Conservation (phyloP, 176 grass and related monocot species). For the Themeda triandra region DNA sequence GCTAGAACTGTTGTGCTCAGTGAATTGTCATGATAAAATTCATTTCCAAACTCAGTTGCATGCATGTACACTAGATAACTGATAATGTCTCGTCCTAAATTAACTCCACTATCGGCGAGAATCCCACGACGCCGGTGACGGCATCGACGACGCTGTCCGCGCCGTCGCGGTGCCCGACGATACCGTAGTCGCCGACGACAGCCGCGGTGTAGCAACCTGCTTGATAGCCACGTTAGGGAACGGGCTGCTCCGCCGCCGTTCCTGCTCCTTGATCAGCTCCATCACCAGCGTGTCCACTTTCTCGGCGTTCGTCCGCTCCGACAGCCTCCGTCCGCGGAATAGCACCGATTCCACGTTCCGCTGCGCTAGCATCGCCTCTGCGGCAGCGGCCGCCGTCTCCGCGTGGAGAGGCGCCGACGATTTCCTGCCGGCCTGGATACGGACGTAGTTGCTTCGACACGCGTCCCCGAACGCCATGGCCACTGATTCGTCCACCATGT, state of each 20-base stretch:
- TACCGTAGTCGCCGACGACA: slow-evolving; percentile 40
- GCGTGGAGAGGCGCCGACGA: background rate
- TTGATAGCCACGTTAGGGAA: slow-evolving; percentile 51
- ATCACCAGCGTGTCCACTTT: slow-evolving; percentile 43
- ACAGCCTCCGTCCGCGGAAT: slow-evolving; percentile 54
- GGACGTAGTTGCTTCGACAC: slow-evolving; percentile 47
- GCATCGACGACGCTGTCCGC: slow-evolving; percentile 29
- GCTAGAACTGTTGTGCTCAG: background rate
- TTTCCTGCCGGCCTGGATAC: slow-evolving; percentile 38
- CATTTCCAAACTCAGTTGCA: background rate
- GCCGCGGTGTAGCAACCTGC: slow-evolving; percentile 44
- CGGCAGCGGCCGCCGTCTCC: background rate
- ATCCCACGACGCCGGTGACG: slow-evolving; percentile 37
- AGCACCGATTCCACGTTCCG: slow-evolving; percentile 60
- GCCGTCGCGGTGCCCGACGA: slow-evolving; percentile 26
- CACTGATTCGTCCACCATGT: slow-evolving; percentile 57
- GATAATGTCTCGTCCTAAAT: background rate
- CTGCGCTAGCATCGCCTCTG: slow-evolving; percentile 48
- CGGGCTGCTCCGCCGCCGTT: slow-evolving; percentile 43
- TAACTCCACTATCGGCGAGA: slow-evolving; percentile 2
- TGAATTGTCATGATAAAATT: background rate
- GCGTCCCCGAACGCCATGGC: slow-evolving; percentile 63
- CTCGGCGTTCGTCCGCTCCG: slow-evolving; percentile 52
- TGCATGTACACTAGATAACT: background rate
- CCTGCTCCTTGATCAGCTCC: slow-evolving; percentile 70